Percentiles rank a stretch among this genome's conserved stretches.
Evolutionary conservation across 1,284 basidiomycete species (phyloP).

Genomic region (Moesziomyces antarcticus): DNA sequence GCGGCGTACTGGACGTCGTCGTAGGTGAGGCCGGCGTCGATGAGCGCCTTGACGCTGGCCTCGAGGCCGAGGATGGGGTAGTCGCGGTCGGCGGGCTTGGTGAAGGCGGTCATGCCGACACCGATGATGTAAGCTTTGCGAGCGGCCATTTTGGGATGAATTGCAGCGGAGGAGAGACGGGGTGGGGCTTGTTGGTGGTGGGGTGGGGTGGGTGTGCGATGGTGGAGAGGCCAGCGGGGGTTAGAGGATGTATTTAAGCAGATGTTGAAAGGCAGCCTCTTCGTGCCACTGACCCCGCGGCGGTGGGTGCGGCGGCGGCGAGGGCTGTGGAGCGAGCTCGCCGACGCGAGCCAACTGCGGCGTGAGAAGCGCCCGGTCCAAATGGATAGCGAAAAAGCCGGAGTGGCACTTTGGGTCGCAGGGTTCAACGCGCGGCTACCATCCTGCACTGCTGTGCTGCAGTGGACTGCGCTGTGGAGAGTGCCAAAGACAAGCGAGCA

Average conservation of each 20-base stretch:
- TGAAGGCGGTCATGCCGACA: constrained; percentile 82
- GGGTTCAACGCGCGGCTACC: constrained; percentile 4
- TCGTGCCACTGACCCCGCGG: no score
- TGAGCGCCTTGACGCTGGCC: constrained; percentile 82
- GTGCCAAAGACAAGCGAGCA: background rate
- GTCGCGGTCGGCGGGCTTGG: constrained; percentile 77
- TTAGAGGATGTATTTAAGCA: constrained; percentile 12
- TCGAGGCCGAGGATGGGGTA: constrained; percentile 72
- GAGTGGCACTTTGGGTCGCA: background rate
- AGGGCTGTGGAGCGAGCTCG: constrained; percentile 9
- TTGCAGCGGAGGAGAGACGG: background rate
- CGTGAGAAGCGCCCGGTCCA: no score
- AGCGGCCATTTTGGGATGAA: constrained; percentile 23
- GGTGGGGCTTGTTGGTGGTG: background rate
- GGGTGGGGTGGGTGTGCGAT: background rate
- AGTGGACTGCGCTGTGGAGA: no score
- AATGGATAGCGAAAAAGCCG: constrained; percentile 2
- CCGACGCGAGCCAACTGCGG: no score
- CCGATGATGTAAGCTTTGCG: constrained; percentile 72
- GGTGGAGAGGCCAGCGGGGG: background rate
- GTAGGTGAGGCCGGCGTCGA: constrained; percentile 87
- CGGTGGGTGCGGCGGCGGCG: no score
- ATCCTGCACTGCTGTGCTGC: no score
- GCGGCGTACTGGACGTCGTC: constrained; percentile 79
- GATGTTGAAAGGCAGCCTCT: background rate